Percentiles rank a stretch among this genome's conserved stretches.
Conservation (phyloP, 192 early-diverging fungal genomes). For the Rhizophagus clarus region DNA sequence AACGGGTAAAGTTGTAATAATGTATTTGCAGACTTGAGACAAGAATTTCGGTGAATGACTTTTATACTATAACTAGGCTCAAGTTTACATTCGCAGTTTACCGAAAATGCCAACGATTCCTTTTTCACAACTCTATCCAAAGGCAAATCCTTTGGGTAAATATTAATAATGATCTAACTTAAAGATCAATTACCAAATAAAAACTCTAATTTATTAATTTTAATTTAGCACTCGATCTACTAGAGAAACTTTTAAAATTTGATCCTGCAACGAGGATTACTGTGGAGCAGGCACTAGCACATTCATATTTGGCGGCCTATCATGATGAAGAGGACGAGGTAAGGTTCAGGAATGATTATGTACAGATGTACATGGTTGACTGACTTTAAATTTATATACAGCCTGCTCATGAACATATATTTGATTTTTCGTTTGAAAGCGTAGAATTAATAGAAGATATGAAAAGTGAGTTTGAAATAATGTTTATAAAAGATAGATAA, state of each 20-base stretch:
- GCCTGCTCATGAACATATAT: slow-evolving; percentile 65
- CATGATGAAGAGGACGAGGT: slow-evolving; percentile 89
- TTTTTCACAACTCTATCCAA: slow-evolving; percentile 85
- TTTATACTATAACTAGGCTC: slow-evolving; percentile 58
- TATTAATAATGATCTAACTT: background rate
- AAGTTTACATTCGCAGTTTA: slow-evolving; percentile 92
- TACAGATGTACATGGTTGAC: slow-evolving; percentile 9
- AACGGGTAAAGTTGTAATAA: slow-evolving; percentile 60
- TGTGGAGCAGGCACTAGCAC: slow-evolving; percentile 88
- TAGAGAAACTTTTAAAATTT: slow-evolving; percentile 87
- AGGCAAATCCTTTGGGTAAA: slow-evolving; percentile 65
- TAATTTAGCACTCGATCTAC: slow-evolving; percentile 76
- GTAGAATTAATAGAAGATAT: slow-evolving; percentile 78
- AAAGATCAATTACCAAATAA: background rate
- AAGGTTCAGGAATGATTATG: background rate
- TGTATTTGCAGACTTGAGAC: background rate
- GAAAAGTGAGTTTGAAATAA: slow-evolving; percentile 53
- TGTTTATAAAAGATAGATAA: background rate
- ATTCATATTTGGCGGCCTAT: slow-evolving; percentile 91
- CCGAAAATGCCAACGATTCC: slow-evolving; percentile 88
- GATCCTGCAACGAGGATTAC: slow-evolving; percentile 92
- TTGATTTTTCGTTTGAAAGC: slow-evolving; percentile 87
- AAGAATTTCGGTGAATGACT: slow-evolving; percentile 29
- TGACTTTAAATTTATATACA: slow-evolving; percentile 19
- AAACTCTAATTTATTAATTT: slow-evolving; percentile 26